Evolutionary conservation across 176 grass and related monocot genomes (phyloP).

Genomic region (Musa itinerans): DNA sequence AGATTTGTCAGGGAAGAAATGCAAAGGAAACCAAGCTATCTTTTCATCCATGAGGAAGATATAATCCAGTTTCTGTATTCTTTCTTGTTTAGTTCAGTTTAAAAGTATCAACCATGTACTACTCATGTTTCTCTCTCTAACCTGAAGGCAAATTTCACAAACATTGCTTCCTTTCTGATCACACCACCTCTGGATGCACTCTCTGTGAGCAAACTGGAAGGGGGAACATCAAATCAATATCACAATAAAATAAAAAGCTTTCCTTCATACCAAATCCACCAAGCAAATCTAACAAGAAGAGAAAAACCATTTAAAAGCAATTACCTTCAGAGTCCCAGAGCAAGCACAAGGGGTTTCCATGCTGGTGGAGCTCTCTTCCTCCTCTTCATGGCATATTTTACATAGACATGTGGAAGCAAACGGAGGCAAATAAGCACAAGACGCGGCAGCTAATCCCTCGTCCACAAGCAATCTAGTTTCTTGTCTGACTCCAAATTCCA

Average conservation of each 20-base stretch:
- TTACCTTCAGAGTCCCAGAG: conserved; percentile 78
- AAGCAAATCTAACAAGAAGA: not conserved
- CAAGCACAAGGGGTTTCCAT: conserved; percentile 83
- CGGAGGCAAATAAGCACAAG: not conserved
- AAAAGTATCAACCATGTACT: too few relatives aligned
- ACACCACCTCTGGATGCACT: conserved; percentile 91
- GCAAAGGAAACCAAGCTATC: too few relatives aligned
- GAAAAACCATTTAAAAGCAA: not conserved
- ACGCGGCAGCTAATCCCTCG: not conserved
- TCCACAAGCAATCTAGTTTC: conserved; percentile 14
- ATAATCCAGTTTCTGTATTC: too few relatives aligned
- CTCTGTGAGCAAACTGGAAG: conserved; percentile 73
- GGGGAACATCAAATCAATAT: not conserved
- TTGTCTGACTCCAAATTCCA: conserved; percentile 6
- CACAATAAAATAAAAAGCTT: not conserved
- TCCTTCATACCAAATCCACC: not conserved
- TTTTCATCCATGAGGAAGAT: too few relatives aligned
- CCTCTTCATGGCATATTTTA: conserved; percentile 84
- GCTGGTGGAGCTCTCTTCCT: conserved; percentile 23
- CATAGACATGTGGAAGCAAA: conserved; percentile 42
- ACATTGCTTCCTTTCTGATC: conserved; percentile 88
- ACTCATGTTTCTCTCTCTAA: not conserved
- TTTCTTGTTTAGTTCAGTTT: too few relatives aligned
- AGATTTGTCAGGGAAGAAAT: too few relatives aligned
- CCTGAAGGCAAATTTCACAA: conserved; percentile 95